Conservation (phyloP, 2,329 filamentous ascomycete species). For the Ilyonectria destructans region DNA sequence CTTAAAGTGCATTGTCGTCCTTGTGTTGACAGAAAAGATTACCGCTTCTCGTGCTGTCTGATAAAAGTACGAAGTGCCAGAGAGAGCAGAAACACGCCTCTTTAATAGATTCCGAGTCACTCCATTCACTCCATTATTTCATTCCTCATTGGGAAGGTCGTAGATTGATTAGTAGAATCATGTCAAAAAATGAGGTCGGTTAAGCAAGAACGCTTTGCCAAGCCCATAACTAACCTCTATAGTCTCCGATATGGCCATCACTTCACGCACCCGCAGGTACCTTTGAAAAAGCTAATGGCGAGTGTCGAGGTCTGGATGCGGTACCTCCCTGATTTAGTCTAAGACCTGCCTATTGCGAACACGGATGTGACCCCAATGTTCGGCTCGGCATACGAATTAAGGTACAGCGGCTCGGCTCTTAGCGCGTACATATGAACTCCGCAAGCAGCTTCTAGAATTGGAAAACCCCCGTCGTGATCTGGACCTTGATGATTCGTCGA, state of each 20-base stretch:
- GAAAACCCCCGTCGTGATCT: background rate
- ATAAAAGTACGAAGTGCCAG: background rate
- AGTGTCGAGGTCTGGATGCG: background rate
- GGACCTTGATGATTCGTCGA: background rate
- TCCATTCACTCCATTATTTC: too few relatives aligned
- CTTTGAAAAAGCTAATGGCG: background rate
- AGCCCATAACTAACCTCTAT: background rate
- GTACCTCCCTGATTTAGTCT: constrained; percentile 2
- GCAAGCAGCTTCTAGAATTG: constrained; percentile 15
- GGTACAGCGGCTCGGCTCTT: background rate
- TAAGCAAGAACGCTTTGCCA: background rate
- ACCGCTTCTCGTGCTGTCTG: background rate
- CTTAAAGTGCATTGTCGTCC: constrained; percentile 10
- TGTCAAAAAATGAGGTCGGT: background rate
- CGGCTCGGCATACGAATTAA: constrained; percentile 2
- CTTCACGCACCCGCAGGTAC: background rate
- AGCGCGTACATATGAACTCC: background rate
- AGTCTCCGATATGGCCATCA: background rate
- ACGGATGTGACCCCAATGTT: constrained; percentile 1
- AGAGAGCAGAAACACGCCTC: background rate
- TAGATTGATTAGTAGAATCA: background rate
- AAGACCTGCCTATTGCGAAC: constrained; percentile 29
- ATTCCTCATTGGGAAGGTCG: background rate
- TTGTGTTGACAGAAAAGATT: background rate
- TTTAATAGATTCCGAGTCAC: background rate